Evolutionary conservation across 2,329 filamentous ascomycete species (phyloP).

Genomic region (Epichloe bromicola): DNA sequence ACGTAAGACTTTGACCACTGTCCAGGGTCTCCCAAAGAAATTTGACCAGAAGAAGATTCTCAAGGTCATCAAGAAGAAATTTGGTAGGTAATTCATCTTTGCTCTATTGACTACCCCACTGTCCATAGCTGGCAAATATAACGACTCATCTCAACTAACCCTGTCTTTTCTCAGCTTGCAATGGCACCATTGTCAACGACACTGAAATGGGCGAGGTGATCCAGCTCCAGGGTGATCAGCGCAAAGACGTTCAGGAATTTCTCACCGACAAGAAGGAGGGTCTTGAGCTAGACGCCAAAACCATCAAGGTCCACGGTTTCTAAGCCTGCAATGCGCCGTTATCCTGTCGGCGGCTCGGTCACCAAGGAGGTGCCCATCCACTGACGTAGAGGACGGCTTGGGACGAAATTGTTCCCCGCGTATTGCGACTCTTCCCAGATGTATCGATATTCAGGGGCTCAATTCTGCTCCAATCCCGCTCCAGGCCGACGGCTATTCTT

Average conservation of each 20-base stretch:
- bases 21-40: conserved; percentile 97
- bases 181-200: conserved; percentile 98
- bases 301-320: conserved; percentile 71
- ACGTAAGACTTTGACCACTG: conserved; percentile 99
- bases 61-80: conserved; percentile 99
- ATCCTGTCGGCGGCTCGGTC: conserved; percentile 20
- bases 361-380: conserved; percentile 13
- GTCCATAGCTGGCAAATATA: neutral
- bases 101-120: neutral
- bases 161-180: conserved; percentile 56
- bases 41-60: conserved; percentile 99
- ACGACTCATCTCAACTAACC: conserved; percentile 4
- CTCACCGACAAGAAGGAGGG: conserved; percentile 92
- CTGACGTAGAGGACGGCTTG: conserved; percentile 19
- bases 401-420: conserved; percentile 14
- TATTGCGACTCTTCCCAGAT: conserved; percentile 13
- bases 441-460: conserved; percentile 19
- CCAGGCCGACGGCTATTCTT: conserved; percentile 13
- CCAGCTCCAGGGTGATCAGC: conserved; percentile 98
- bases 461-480: conserved; percentile 14
- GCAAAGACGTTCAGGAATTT: conserved; percentile 97
- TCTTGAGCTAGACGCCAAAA: conserved; percentile 87
- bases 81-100: conserved; percentile 45
- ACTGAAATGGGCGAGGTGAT: conserved; percentile 98
- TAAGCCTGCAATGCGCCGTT: conserved; percentile 28